A percentile compares a stretch with the other conserved stretches of the same genome.
Conservation (phyloP, 768 basidiomycete species). For the Tricholoma furcatifolium region DNA sequence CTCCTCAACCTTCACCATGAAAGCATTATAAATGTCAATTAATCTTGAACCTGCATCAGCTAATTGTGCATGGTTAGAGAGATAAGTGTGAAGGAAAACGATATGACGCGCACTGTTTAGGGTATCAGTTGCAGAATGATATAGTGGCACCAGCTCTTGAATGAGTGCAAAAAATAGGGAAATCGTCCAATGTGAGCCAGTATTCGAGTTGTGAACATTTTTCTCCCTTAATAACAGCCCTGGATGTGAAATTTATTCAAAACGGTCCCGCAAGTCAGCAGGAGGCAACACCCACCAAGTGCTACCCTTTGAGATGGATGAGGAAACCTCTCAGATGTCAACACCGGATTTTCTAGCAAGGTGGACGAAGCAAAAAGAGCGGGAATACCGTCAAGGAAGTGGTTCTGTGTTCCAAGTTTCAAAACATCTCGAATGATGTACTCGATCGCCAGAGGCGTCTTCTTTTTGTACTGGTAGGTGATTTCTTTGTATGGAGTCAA, state of each 20-base stretch:
- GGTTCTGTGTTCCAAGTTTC: conserved; percentile 77
- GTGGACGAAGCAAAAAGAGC: conserved; percentile 56
- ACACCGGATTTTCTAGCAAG: conserved; percentile 36
- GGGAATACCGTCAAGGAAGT: conserved; percentile 76
- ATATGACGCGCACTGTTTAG: conserved; percentile 41
- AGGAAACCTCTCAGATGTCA: conserved; percentile 32
- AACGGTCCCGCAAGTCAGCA: not conserved
- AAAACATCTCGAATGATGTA: conserved; percentile 79
- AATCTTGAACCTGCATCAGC: conserved; percentile 44
- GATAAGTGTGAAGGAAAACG: not conserved
- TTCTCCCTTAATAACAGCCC: conserved; percentile 71
- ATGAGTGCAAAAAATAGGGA: conserved; percentile 76
- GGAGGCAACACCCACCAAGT: conserved; percentile 46
- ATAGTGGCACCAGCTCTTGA: conserved; percentile 62
- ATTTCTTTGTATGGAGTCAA: conserved; percentile 69
- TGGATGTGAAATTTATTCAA: conserved; percentile 16
- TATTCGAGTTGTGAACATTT: conserved; percentile 58
- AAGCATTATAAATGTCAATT: conserved; percentile 63
- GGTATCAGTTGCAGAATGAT: conserved; percentile 36
- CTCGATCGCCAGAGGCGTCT: conserved; percentile 59
- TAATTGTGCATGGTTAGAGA: conserved; percentile 21
- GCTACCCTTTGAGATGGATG: conserved; percentile 49
- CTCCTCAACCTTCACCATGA: conserved; percentile 58
- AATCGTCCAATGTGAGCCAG: conserved; percentile 67
- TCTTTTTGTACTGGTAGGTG: conserved; percentile 63